A percentile compares a stretch with the other conserved stretches of the same genome.
These are phyloP conservation scores for Nasturtium officinale DNA, from an alignment of 345 rosid genomes.

Conservation along the genomic window DNA sequence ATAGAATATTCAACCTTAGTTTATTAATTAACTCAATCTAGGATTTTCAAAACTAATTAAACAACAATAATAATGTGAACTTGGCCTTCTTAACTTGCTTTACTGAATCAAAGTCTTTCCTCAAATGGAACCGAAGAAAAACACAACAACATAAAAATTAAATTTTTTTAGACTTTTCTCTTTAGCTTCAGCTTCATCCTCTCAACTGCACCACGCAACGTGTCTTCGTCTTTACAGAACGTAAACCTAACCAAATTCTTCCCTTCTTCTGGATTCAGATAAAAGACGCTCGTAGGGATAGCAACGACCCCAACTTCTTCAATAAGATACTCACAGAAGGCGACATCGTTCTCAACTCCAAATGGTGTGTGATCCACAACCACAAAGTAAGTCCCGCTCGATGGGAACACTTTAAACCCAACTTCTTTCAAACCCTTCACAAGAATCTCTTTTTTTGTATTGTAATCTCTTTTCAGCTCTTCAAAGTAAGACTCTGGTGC, in stretches of 20 bases:
- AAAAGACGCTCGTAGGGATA: slow-evolving; percentile 88
- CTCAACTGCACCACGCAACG: slow-evolving; percentile 77
- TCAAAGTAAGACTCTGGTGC: slow-evolving; percentile 80
- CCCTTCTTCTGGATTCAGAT: slow-evolving; percentile 91
- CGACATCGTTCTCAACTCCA: slow-evolving; percentile 72
- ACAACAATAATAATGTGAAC: slow-evolving; percentile 5
- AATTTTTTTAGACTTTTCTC: slow-evolving; percentile 44
- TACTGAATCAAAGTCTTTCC: slow-evolving; percentile 21
- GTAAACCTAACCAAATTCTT: slow-evolving; percentile 93
- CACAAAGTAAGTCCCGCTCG: slow-evolving; percentile 92
- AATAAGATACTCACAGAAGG: slow-evolving; percentile 86
- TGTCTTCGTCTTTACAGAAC: slow-evolving; percentile 91
- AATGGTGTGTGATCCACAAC: slow-evolving; percentile 92
- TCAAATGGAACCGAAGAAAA: slow-evolving; percentile 28
- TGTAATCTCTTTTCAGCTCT: slow-evolving; percentile 78
- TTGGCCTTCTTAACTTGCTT: slow-evolving; percentile 8
- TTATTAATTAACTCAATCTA: background rate
- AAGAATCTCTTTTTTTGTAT: slow-evolving; percentile 75
- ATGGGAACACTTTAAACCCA: slow-evolving; percentile 86
- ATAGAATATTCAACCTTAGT: slow-evolving; percentile 21
- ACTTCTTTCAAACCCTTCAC: slow-evolving; percentile 83
- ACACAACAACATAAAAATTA: slow-evolving; percentile 17
- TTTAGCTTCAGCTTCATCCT: slow-evolving; percentile 87
- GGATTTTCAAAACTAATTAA: background rate
- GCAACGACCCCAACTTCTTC: slow-evolving; percentile 96